Evolutionary conservation across 2,329 filamentous ascomycete genomes (phyloP).

Genomic region (Colletotrichum tamarilloi): DNA sequence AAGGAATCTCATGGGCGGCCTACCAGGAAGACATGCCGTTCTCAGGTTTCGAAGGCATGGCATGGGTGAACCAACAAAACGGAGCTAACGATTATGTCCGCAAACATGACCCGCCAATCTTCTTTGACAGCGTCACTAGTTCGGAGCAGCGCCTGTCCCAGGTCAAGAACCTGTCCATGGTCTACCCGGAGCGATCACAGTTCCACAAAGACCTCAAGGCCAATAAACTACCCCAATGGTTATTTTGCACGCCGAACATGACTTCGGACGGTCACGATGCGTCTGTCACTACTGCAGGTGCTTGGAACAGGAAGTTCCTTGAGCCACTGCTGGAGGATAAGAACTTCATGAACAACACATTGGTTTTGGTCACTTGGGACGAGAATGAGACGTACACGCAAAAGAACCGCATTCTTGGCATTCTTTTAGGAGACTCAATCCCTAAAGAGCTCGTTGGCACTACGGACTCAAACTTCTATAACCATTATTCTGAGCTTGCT

Average conservation of each 20-base stretch:
- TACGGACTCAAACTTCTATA: slow-evolving; percentile 76
- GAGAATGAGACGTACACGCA: slow-evolving; percentile 77
- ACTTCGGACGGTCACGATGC: slow-evolving; percentile 82
- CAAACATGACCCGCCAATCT: slow-evolving; percentile 79
- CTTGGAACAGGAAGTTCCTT: slow-evolving; percentile 76
- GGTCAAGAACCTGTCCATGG: slow-evolving; percentile 75
- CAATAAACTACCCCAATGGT: slow-evolving; percentile 76
- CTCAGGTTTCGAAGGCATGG: slow-evolving; percentile 75
- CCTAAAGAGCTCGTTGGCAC: slow-evolving; percentile 73
- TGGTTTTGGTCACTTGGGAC: slow-evolving; percentile 83
- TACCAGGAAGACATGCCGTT: slow-evolving; percentile 86
- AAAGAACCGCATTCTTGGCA: slow-evolving; percentile 75
- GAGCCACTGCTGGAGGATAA: slow-evolving; percentile 75
- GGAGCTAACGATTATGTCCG: slow-evolving; percentile 82
- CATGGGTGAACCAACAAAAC: slow-evolving; percentile 72
- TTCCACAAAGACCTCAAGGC: slow-evolving; percentile 76
- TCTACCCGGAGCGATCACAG: slow-evolving; percentile 55
- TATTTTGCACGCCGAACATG: slow-evolving; percentile 79
- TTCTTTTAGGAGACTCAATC: slow-evolving; percentile 81
- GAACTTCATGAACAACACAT: slow-evolving; percentile 80
- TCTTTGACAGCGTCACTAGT: slow-evolving; percentile 73
- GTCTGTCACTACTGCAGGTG: slow-evolving; percentile 74
- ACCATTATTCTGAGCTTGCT: slow-evolving; percentile 78
- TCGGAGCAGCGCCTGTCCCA: slow-evolving; percentile 69
- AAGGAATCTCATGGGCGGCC: slow-evolving; percentile 73